Percentiles rank a stretch among this genome's conserved stretches.
These are phyloP conservation scores for Piper betle DNA, from an alignment of 164 flowering plant species.

Conservation along the genomic window DNA sequence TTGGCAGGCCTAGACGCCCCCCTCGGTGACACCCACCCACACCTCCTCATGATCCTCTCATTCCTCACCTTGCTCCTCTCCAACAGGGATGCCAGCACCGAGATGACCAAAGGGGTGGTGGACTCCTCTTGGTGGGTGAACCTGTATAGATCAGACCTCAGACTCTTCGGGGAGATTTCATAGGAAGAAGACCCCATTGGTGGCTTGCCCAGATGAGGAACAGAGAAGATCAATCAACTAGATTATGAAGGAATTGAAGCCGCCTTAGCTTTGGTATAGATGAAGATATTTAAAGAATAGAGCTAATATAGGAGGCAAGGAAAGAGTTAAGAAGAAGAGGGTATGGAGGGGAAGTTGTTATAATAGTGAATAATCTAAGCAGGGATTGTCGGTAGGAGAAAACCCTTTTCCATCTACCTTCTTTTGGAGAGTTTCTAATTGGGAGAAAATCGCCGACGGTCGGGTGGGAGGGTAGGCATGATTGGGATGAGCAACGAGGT, in stretches of 20 bases:
- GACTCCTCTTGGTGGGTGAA: conserved; percentile 36
- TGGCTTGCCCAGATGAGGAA: neutral
- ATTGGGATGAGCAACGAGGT: neutral
- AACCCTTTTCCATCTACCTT: neutral
- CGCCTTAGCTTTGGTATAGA: neutral
- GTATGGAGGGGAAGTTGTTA: too few species aligned
- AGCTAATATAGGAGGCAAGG: too few species aligned
- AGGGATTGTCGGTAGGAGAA: neutral
- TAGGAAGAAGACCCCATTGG: conserved; percentile 11
- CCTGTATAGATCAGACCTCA: conserved; percentile 57
- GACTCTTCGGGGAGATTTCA: conserved; percentile 63
- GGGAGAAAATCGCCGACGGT: conserved; percentile 3
- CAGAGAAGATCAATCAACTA: neutral
- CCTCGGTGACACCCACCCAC: conserved; percentile 16
- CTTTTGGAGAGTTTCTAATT: neutral
- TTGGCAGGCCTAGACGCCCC: conserved; percentile 6
- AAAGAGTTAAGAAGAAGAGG: too few species aligned
- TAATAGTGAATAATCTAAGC: too few species aligned
- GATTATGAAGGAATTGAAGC: conserved; percentile 2
- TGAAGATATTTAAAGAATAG: neutral
- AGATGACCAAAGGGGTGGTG: conserved; percentile 55
- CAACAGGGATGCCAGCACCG: conserved; percentile 78
- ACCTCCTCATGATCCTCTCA: conserved; percentile 33
- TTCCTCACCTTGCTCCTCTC: conserved; percentile 70
- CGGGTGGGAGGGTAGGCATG: neutral